Base-by-base conservation (phyloP, 108 stramenopile species). In the Conticribra weissflogii region DNA sequence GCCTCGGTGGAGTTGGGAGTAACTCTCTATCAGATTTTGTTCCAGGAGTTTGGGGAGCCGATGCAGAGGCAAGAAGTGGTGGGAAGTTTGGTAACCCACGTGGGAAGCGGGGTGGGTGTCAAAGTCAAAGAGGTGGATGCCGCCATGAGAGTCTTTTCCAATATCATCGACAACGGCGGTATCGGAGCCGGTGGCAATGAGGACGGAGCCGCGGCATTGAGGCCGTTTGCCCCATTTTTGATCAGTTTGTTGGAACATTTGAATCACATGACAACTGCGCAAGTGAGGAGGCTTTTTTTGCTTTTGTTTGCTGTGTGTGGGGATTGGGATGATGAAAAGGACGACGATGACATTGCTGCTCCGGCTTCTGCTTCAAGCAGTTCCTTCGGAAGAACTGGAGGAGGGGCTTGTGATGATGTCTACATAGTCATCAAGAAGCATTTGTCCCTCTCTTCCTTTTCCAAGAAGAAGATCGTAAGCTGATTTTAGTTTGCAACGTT, bases 351-450 rank as follows among this genome's bases (percentile, higher is more conserved):
- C 22, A 65, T 30, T 31, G 68, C 24, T 19, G 27, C 44, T 16
- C 18, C 7, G 18, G 71, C n/a, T 27, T 56, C 24, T 7, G 19
- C 31, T 4, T 16, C 14, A 44, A 24, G 25, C 9, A 70, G 70
- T 18, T 9, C 28, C 2, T 70, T 30, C 28, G 21, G 57, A 27
- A 61, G 59, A 27, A 27, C 19, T 32, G 59, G 63, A 33, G 80
- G 72, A 16, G 70, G 75, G 36, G 62, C 71, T 15, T 68, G 67
- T 27, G 71, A 72, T 62, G 76, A 81, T 36, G 75, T 81, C 24
- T 71, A 71, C 31, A 83, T 83, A 33, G 76, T 83, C 15, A 81
- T 83, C 49, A 63, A 66, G 17, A 83, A 83, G 44, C 63, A 77
- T 60, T 36, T 81, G 2, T 57, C 75, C 19, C 57, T 72, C 18